phyloP scores from a whole-genome alignment of 805 yeast genomes.

The Metschnikowia lochheadii region DNA sequence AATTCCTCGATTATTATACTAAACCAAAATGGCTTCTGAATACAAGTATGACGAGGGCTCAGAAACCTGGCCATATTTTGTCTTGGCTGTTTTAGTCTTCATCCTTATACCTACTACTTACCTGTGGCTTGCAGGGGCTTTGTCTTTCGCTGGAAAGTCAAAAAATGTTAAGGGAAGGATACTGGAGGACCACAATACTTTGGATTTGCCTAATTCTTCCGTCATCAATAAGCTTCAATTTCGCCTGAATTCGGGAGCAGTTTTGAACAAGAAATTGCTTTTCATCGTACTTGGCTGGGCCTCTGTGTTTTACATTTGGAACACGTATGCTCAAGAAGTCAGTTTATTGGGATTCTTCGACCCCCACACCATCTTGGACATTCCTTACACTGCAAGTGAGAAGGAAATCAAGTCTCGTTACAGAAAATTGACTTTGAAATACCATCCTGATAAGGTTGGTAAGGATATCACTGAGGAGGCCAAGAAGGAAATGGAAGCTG shows the following conservation, averaged over 20 bases:
- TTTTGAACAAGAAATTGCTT: conserved; percentile 37
- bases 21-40: conserved; percentile 37
- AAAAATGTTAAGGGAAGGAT: conserved; percentile 30
- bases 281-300: conserved; percentile 57
- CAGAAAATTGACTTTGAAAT: conserved; percentile 80
- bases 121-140: conserved; percentile 22
- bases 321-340: conserved; percentile 40
- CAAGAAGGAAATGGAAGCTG: conserved; percentile 59
- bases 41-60: conserved; percentile 84
- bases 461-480: conserved; percentile 57
- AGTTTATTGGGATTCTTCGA: conserved; percentile 61
- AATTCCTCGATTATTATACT: background rate
- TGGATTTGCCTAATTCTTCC: conserved; percentile 26
- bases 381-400: conserved; percentile 63
- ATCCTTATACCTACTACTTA: conserved; percentile 64
- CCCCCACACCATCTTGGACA: conserved; percentile 83
- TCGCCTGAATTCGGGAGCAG: conserved; percentile 26
- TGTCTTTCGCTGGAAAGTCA: conserved; percentile 13
- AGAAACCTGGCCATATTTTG: conserved; percentile 91
- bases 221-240: conserved; percentile 24
- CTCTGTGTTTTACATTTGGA: conserved; percentile 39
- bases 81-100: conserved; percentile 65
- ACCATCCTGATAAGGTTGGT: conserved; percentile 90
- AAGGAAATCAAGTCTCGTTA: conserved; percentile 76
- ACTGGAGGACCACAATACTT: conserved; percentile 26